Base-by-base conservation (phyloP, 805 yeast species). In the Ogataea methylovora region DNA sequence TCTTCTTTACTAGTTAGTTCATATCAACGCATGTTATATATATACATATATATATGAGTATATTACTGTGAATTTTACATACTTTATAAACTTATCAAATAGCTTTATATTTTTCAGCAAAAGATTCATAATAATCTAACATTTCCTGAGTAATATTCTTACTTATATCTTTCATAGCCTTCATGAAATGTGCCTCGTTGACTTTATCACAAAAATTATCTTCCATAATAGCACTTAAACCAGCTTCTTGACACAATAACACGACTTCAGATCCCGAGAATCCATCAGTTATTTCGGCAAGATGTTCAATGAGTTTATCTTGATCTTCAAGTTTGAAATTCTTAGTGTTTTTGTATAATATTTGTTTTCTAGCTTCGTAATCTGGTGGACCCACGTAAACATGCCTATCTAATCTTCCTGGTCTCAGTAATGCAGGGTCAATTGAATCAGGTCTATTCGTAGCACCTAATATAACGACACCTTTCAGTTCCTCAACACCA, bases 181-280 rank as follows among this genome's bases (percentile, higher is more conserved):
- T 67, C 19, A 71, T 77, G 46, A 86, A 87, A 30, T 92, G 96
- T 22, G 63, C 62, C 39, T 63, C 65, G n/a, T 58, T 55, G 0
- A 88, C 94, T 6, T 46, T 44, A 1, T 50, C 49, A 8, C 83
- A 69, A 4, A 74, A 61, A 5, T 70, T 56, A 41, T 83, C 61
- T 45, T 85, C 95, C 80, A 85, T 86, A 38, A 92, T 78, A 0
- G 97, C 96, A n/a, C 83, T 75, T 10, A 92, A 61, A 2, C 98
- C 98, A 0, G 97, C 96, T 56, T 90, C 97, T 55, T 88, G 97
- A 48, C 96, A 85, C 15, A 90, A 56, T 15, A 87, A 67, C 0
- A 88, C 94, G 25, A 92, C 84, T 56, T 92, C 98, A 0, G 97
- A 96, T 24, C 99, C 99, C 0, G 97, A 84, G 57, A 79, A 86